These are phyloP conservation scores for Cutaneotrichosporon sp. DNA, from an alignment of 1,284 basidiomycete species.

Conservation along the genomic window DNA sequence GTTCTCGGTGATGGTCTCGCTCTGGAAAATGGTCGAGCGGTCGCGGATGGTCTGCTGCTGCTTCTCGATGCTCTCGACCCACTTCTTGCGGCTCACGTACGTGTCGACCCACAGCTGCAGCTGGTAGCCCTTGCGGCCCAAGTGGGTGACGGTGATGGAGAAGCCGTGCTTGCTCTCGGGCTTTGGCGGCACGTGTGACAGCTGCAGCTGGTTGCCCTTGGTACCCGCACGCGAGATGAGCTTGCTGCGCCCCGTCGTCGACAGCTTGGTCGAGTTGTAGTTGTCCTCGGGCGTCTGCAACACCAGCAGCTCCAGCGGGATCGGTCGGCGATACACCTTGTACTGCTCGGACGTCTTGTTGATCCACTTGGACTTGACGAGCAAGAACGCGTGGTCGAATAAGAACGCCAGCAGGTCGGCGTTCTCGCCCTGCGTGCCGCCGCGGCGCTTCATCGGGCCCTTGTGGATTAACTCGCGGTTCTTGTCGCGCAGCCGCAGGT, in stretches of 20 bases:
- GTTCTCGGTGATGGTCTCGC: conserved; percentile 78
- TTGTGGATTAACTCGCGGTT: conserved; percentile 91
- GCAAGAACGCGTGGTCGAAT: conserved; percentile 94
- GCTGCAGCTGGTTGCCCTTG: conserved; percentile 15
- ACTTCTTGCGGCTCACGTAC: conserved; percentile 82
- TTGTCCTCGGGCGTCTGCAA: conserved; percentile 78
- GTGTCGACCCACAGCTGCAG: conserved; percentile 92
- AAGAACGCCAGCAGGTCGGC: conserved; percentile 92
- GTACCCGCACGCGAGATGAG: conserved; percentile 37
- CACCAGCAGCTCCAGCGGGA: conserved; percentile 90
- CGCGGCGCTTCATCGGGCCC: conserved; percentile 88
- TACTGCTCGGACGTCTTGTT: conserved; percentile 83
- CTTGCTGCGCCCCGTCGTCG: conserved; percentile 50
- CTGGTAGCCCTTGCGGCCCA: conserved; percentile 90
- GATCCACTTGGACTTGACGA: conserved; percentile 85
- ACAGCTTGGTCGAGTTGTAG: conserved; percentile 50
- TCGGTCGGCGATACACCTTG: conserved; percentile 93
- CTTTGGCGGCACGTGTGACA: conserved; percentile 53
- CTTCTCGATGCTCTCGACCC: conserved; percentile 89
- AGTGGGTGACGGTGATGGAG: conserved; percentile 88
- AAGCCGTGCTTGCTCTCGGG: conserved; percentile 83
- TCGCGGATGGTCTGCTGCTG: conserved; percentile 86
- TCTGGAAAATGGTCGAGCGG: conserved; percentile 84
- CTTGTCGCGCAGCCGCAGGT: conserved; percentile 82
- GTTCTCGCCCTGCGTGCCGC: conserved; percentile 69